Evolutionary conservation across 305 asterid species (phyloP).

Genomic region (Fraxinus xanthoxyloides): DNA sequence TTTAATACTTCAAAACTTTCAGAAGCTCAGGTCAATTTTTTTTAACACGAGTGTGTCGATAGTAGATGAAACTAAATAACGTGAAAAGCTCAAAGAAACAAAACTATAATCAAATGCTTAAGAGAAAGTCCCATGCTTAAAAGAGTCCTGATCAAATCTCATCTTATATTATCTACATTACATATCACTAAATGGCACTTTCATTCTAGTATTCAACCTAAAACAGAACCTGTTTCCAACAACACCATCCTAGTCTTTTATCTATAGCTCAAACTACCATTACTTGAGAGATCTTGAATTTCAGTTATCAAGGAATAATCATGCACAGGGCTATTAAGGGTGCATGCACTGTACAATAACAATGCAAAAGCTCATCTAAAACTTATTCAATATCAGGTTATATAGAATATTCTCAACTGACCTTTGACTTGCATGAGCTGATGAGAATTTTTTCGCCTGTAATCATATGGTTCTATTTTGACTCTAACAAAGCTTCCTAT

Average conservation of each 20-base stretch:
- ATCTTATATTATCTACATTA: not conserved
- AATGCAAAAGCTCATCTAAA: not conserved
- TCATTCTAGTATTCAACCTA: not conserved
- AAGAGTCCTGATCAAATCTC: not conserved
- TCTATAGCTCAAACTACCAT: not conserved
- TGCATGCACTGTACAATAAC: not conserved
- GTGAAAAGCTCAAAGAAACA: not conserved
- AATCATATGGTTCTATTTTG: constrained; percentile 52
- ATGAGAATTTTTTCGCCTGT: constrained; percentile 34
- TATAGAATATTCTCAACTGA: constrained; percentile 6
- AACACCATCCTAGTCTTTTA: not conserved
- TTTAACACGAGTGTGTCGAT: not conserved
- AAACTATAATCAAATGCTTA: not conserved
- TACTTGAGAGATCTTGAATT: constrained; percentile 2
- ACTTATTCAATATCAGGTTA: not conserved
- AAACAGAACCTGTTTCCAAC: not conserved
- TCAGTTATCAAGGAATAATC: not conserved
- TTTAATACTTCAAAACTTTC: not conserved
- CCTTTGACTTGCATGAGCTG: constrained; percentile 85
- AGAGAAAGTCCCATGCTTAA: not conserved
- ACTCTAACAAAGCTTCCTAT: constrained; percentile 67
- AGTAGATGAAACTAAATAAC: not conserved
- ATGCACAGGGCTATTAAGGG: not conserved
- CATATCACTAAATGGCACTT: not conserved
- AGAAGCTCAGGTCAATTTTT: not conserved